These are phyloP conservation scores for Aspergillus sclerotiicarbonarius DNA, from an alignment of 495 filamentous ascomycete species.

Conservation along the genomic window DNA sequence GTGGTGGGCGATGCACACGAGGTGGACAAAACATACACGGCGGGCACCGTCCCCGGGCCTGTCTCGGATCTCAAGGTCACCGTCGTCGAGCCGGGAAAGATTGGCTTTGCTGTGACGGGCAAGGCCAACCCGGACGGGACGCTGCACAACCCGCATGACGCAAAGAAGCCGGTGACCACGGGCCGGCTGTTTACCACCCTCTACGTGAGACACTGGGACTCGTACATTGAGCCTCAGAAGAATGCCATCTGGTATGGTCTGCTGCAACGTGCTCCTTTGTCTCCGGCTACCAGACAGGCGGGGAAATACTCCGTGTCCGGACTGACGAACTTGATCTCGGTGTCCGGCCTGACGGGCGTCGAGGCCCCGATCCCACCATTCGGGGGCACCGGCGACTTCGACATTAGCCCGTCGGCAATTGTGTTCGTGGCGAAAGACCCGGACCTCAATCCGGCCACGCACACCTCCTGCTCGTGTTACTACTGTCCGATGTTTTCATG, in stretches of 20 bases:
- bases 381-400: slow-evolving; percentile 59
- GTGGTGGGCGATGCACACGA: slow-evolving; percentile 57
- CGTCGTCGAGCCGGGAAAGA: slow-evolving; percentile 55
- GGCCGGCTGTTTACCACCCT: slow-evolving; percentile 55
- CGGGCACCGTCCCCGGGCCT: slow-evolving; percentile 61
- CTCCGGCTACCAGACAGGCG: slow-evolving; percentile 33
- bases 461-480: slow-evolving; percentile 69
- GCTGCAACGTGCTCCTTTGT: slow-evolving; percentile 48
- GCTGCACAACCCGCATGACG: slow-evolving; percentile 54
- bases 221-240: slow-evolving; percentile 58
- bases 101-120: slow-evolving; percentile 69
- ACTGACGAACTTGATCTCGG: slow-evolving; percentile 48
- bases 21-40: slow-evolving; percentile 56
- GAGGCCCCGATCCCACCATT: slow-evolving; percentile 59
- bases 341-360: slow-evolving; percentile 41
- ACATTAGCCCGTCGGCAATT: slow-evolving; percentile 55
- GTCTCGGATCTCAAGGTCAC: slow-evolving; percentile 75
- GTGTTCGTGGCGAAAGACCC: slow-evolving; percentile 88
- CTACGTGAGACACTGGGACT: slow-evolving; percentile 65
- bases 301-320: slow-evolving; percentile 47
- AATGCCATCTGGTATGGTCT: slow-evolving; percentile 72
- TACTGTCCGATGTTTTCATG: slow-evolving; percentile 62
- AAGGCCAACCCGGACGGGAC: slow-evolving; percentile 56
- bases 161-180: slow-evolving; percentile 49
- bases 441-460: slow-evolving; percentile 67